A percentile compares a stretch with the other conserved stretches of the same genome.
These are phyloP conservation scores for Termitomyces sp. DNA, from an alignment of 768 basidiomycete genomes.

Conservation along the genomic window DNA sequence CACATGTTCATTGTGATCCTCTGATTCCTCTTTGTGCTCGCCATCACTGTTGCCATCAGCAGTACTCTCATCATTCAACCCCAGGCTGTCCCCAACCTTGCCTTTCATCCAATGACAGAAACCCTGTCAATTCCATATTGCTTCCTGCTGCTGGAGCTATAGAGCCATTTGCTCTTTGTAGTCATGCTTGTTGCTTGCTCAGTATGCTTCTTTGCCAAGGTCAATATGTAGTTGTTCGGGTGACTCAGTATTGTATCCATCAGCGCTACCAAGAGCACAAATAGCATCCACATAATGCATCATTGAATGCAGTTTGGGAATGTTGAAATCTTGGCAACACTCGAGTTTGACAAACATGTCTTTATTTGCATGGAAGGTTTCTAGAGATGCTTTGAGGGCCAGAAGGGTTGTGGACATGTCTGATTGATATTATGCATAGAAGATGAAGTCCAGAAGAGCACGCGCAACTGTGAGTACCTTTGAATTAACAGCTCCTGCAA, in stretches of 20 bases:
- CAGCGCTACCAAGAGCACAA: slow-evolving; percentile 15
- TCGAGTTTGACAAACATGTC: slow-evolving; percentile 23
- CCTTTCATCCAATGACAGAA: neutral
- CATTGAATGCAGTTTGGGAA: slow-evolving; percentile 33
- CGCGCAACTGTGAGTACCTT: slow-evolving; percentile 19
- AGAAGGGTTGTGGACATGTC: slow-evolving; percentile 21
- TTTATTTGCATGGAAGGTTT: slow-evolving; percentile 28
- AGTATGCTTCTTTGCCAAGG: slow-evolving; percentile 13
- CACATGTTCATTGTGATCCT: neutral
- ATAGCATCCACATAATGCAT: slow-evolving; percentile 29
- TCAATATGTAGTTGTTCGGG: slow-evolving; percentile 1
- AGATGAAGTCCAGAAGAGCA: slow-evolving; percentile 21
- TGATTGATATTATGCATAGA: slow-evolving; percentile 11
- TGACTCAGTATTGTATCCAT: slow-evolving; percentile 1
- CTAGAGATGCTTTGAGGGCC: slow-evolving; percentile 17
- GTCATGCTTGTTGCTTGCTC: slow-evolving; percentile 25
- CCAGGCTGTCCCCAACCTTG: neutral
- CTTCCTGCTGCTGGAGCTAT: slow-evolving; percentile 26
- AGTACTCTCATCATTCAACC: neutral
- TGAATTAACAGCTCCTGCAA: slow-evolving; percentile 18
- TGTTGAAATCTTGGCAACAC: slow-evolving; percentile 32
- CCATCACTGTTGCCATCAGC: no score
- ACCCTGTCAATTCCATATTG: neutral
- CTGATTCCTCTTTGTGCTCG: no score
- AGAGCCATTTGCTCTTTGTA: slow-evolving; percentile 33